Evolutionary conservation across 176 grass and related monocot genomes (phyloP).

Genomic region (Bolboschoenus planiculmis): DNA sequence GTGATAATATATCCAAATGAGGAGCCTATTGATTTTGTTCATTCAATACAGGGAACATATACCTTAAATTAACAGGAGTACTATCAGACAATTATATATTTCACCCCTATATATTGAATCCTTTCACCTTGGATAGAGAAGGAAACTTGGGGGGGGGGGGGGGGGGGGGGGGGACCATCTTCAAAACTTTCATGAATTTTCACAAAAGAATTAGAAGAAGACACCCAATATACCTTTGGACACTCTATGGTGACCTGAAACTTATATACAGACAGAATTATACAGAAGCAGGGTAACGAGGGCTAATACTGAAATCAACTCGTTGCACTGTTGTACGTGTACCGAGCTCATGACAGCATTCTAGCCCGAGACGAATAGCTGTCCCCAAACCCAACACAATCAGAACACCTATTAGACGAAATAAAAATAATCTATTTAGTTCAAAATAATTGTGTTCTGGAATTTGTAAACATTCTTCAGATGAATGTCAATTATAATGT

Average conservation of each 20-base stretch:
- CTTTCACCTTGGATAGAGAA: not conserved
- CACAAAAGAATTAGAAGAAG: not conserved
- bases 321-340: conserved; percentile 59
- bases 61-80: not conserved
- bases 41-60: not conserved
- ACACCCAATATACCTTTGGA: not conserved
- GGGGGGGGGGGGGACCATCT: not conserved
- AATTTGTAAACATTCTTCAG: not conserved
- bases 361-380: conserved; percentile 71
- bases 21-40: not conserved
- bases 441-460: conserved; percentile 17
- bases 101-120: not conserved
- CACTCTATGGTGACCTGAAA: conserved; percentile 25
- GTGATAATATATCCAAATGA: not conserved
- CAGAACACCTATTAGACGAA: conserved; percentile 55
- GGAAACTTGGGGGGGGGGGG: not conserved
- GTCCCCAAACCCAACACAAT: conserved; percentile 91
- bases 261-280: conserved; percentile 37
- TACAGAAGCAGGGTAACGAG: conserved; percentile 71
- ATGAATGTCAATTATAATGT: conserved; percentile 8
- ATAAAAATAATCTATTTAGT: conserved; percentile 5
- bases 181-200: conserved; percentile 1
- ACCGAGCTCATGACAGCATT: conserved; percentile 81
- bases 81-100: not conserved
- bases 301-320: conserved; percentile 42